A percentile compares a stretch with the other conserved stretches of the same genome.
Evolutionary conservation across 2,329 filamentous ascomycete genomes (phyloP).

Genomic region (Seiridium unicorne): DNA sequence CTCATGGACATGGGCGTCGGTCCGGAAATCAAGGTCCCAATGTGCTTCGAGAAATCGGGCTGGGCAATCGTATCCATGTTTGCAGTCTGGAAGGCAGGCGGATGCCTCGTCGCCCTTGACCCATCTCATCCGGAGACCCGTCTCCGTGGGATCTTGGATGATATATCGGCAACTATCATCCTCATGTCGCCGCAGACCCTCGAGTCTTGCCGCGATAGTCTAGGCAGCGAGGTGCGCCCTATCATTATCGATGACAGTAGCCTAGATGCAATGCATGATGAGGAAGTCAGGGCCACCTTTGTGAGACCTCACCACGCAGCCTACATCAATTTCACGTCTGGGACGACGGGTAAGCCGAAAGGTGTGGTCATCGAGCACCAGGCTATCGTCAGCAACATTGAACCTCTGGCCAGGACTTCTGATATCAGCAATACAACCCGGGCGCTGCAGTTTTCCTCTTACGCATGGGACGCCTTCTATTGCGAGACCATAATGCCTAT

Average conservation of each 20-base stretch:
- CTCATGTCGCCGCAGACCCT: slow-evolving; percentile 6
- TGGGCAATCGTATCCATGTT: slow-evolving; percentile 21
- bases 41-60: slow-evolving; percentile 33
- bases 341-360: slow-evolving; percentile 11
- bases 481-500: slow-evolving; percentile 23
- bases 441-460: slow-evolving; percentile 10
- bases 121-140: slow-evolving; percentile 7
- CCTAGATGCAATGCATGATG: slow-evolving; percentile 4
- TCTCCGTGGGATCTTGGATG: slow-evolving; percentile 7
- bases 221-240: neutral
- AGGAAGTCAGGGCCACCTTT: neutral
- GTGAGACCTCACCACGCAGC: slow-evolving; percentile 4
- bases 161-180: slow-evolving; percentile 7
- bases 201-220: neutral
- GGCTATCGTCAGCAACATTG: neutral
- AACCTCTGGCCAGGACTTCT: neutral
- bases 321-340: slow-evolving; percentile 10
- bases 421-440: slow-evolving; percentile 49
- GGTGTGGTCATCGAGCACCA: slow-evolving; percentile 10
- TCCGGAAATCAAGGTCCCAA: slow-evolving; percentile 26
- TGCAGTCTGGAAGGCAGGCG: slow-evolving; percentile 8
- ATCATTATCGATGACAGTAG: slow-evolving; percentile 6
- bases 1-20: slow-evolving; percentile 21
- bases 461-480: slow-evolving; percentile 29
- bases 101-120: neutral